phyloP scores from a whole-genome alignment of 306 rosid genomes.

The Sechiopsis laciniata region DNA sequence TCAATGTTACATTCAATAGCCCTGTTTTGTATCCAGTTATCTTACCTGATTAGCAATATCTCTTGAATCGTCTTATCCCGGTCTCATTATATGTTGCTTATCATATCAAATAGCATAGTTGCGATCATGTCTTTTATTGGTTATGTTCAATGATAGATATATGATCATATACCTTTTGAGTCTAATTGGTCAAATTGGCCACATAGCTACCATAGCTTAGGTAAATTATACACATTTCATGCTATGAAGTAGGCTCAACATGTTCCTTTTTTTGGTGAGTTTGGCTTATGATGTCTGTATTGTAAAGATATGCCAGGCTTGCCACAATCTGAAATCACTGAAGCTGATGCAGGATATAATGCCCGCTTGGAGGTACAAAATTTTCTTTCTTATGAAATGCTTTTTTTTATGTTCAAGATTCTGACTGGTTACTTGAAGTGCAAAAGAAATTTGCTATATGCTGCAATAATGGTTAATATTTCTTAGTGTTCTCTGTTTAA shows the following conservation, averaged over 20 bases:
- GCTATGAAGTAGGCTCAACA: background rate
- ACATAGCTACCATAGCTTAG: background rate
- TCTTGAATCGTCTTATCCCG: background rate
- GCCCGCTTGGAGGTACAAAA: slow-evolving; percentile 62
- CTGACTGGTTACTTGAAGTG: background rate
- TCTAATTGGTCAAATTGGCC: background rate
- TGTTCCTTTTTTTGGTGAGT: slow-evolving; percentile 17
- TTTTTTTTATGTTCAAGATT: background rate
- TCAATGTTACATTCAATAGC: background rate
- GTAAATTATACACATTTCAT: slow-evolving; percentile 1
- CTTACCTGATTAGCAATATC: background rate
- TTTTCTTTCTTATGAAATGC: slow-evolving; percentile 20
- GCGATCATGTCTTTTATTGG: background rate
- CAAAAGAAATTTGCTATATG: background rate
- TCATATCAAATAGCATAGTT: background rate
- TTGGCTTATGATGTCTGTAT: slow-evolving; percentile 18
- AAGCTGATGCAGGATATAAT: slow-evolving; percentile 57
- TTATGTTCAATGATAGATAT: background rate
- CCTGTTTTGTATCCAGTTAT: background rate
- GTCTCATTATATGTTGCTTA: background rate
- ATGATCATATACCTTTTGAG: background rate
- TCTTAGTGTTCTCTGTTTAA: background rate
- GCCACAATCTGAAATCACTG: slow-evolving; percentile 40
- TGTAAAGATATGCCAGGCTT: slow-evolving; percentile 30
- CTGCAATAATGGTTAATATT: background rate